A percentile compares a stretch with the other conserved stretches of the same genome.
These are phyloP conservation scores for Botrytis fragariae DNA, from an alignment of 2,329 filamentous ascomycete genomes.

Conservation along the genomic window DNA sequence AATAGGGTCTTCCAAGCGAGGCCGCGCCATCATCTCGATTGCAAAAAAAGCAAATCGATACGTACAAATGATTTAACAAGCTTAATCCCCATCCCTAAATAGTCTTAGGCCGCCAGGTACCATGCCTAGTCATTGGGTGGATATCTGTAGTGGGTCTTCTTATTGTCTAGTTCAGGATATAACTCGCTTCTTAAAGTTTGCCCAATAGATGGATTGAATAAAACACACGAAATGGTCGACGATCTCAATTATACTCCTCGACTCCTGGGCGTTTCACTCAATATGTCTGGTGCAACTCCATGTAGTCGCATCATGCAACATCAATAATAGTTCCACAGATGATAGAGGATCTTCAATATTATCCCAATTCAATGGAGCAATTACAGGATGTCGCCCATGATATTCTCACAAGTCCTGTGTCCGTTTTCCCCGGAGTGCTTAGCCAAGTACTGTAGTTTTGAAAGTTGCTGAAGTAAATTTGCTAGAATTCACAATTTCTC, in stretches of 20 bases:
- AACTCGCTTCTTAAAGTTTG: not conserved
- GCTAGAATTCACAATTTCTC: not conserved
- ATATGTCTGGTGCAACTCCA: not conserved
- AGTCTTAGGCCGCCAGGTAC: not conserved
- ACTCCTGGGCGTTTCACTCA: not conserved
- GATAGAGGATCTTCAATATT: not conserved
- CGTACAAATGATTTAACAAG: not conserved
- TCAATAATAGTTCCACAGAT: not conserved
- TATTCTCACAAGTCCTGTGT: too few species aligned
- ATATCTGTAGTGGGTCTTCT: not conserved
- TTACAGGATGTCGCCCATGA: not conserved
- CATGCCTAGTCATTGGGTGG: not conserved
- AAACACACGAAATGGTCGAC: not conserved
- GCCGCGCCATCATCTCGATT: not conserved
- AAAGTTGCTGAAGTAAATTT: not conserved
- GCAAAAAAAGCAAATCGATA: not conserved
- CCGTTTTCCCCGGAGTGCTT: not conserved
- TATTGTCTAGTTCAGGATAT: not conserved
- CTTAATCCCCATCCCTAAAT: not conserved
- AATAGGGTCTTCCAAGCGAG: not conserved
- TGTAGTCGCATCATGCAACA: not conserved
- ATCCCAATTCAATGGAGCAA: not conserved
- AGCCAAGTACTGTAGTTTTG: too few species aligned
- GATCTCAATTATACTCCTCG: not conserved
- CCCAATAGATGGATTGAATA: not conserved